Base-by-base conservation (phyloP, 805 yeast genomes). In the Candida broadrunensis region DNA sequence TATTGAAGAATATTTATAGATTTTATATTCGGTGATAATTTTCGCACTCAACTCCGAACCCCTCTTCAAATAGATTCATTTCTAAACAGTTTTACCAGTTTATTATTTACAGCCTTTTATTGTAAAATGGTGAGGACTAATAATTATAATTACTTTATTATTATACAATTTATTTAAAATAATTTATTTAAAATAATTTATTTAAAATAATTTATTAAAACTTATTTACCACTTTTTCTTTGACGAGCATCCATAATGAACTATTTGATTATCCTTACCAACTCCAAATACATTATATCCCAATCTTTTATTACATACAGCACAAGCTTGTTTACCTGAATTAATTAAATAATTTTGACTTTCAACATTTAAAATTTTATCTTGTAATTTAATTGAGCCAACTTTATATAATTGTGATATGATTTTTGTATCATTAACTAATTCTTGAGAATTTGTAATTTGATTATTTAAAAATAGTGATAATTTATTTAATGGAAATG, bases 231-330 rank as follows among this genome's bases (percentile, higher is more conserved):
- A 26, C 14, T 32, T 32, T 15, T 18, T 34, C 20, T 18, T 35
- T 38, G 47, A 42, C 26, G 37, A 32, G 63, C 88, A 81, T 2
- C 81, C 81, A 50, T 77, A 83, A 54, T 82, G 88, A 3, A 78
- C 73, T 4, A 77, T 68, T 3, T 59, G 54, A 20, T 61, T 64
- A 34, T 70, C 65, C 0, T 76, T 75, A 26, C 68, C 66, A 18
- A 74, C 73, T 34, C 78, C 67, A 24, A 81, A 60, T 1, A 83
- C 78, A 35, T 78, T 71, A 45, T 69, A 70, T 2, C 82, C 83
- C 25, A 84, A 61, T 11, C 65, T 57, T 49, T 80, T 81, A 17
- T 67, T 61, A 59, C 96, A 88, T 14, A 79, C 69, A 2, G 60
- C 51, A 55, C 96, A 88, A n/a, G 56, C 57, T 26, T 72, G 65